Base-by-base conservation (phyloP, 352 stramenopile genomes). In the Globisporangium takayamanum region DNA sequence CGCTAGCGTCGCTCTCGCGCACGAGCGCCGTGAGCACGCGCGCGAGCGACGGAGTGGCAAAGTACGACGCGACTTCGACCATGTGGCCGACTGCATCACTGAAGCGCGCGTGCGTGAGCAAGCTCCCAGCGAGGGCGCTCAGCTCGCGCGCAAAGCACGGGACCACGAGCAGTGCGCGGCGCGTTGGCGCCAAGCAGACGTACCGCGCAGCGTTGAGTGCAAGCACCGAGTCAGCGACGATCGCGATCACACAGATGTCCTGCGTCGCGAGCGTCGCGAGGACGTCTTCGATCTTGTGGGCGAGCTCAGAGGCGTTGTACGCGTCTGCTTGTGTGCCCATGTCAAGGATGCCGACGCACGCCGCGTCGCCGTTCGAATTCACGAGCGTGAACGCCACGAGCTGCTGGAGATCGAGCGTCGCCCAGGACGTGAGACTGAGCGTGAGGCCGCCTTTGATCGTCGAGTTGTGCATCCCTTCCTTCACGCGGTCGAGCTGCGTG, bases 391-490 rank as follows among this genome's bases (percentile, higher is more conserved):
- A 91, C 3, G 80, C 74, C 42, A 91, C 80, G 33, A 94, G 52
- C 36, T 89, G 65, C 66, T 89, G 78, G 5, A 75, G 56, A 58
- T 87, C 73, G 39, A 87, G 63, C 4, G 80, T 88, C 16, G 59
- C 62, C 84, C 84, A 93, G 54, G 66, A 82, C 39, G 82, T 83
- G 44, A 92, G 55, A 53, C 84, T 94, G 25, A 94, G 63, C 33
- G 78, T 92, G 28, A 94, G 75, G 0, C 80, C 82, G 46, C 80
- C 79, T 50, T 91, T 94, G 64, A 89, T 84, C 6, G 76, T 90
- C 49, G 79, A 89, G 51, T 93, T 89, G 16, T 85, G 67, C 78
- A 86, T 91, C 15, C 78, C 79, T 76, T 94, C 80, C 48, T 92
- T 90, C 26, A 94, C 76, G 20, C 79, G 83, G 33, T 89, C 76